Percentiles rank a stretch among this genome's conserved stretches.
Evolutionary conservation across 129 eudicot species (phyloP).

Genomic region (Centrapalus pauciflorus): DNA sequence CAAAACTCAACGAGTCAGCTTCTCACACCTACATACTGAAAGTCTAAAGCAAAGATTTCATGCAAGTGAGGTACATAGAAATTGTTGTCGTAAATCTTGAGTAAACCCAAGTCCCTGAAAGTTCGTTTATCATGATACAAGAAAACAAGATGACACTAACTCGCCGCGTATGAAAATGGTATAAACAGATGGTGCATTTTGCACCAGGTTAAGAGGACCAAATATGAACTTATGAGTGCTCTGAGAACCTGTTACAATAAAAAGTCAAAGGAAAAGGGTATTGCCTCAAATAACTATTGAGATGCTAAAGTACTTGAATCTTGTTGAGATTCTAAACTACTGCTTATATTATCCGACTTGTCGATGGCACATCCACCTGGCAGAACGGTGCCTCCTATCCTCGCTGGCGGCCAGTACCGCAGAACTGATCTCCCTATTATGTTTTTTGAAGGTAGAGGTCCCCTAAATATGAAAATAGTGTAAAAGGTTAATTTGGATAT

Average conservation of each 20-base stretch:
- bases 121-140: not conserved
- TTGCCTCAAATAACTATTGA: slow-evolving; percentile 24
- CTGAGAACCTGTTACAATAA: slow-evolving; percentile 12
- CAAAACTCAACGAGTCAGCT: too few species aligned
- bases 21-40: too few species aligned
- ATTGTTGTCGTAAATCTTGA: too few species aligned
- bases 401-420: slow-evolving; percentile 88
- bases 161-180: too few species aligned
- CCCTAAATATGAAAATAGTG: slow-evolving; percentile 66
- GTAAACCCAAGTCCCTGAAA: too few species aligned
- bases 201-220: not conserved
- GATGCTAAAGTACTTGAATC: slow-evolving; percentile 36
- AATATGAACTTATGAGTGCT: not conserved
- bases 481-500: not conserved
- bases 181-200: not conserved
- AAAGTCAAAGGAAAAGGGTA: slow-evolving; percentile 3
- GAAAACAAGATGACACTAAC: too few species aligned
- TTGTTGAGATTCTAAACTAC: slow-evolving; percentile 26
- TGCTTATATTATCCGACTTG: slow-evolving; percentile 33
- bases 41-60: too few species aligned
- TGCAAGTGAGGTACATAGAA: too few species aligned
- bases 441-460: slow-evolving; percentile 81
- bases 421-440: slow-evolving; percentile 88
- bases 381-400: slow-evolving; percentile 75
- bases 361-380: slow-evolving; percentile 69